Percentiles rank a stretch among this genome's conserved stretches.
Conservation (phyloP, 768 basidiomycete genomes). For the button mushroom (Agaricus bisporus) region DNA sequence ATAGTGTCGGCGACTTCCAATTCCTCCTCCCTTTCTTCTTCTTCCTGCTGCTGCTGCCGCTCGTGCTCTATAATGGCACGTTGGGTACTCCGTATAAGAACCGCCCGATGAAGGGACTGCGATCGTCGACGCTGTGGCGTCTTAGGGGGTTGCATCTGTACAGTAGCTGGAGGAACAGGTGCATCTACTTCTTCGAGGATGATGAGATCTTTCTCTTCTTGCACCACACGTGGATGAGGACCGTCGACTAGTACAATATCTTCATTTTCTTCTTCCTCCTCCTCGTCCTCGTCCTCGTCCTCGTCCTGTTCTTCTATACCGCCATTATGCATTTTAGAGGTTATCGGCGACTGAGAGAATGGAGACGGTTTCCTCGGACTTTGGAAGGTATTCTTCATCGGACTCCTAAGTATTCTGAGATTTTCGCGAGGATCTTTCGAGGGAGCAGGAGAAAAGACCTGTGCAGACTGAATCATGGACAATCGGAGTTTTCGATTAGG, state of each 20-base stretch:
- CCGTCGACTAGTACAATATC: constrained; percentile 60
- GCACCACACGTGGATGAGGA: constrained; percentile 58
- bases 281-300: constrained; percentile 17
- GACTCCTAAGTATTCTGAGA: constrained; percentile 56
- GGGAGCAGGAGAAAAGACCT: constrained; percentile 66
- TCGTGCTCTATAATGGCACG: constrained; percentile 48
- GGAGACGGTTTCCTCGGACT: constrained; percentile 22
- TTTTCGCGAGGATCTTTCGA: constrained; percentile 57
- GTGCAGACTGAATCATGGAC: constrained; percentile 70
- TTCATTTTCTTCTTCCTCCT: constrained; percentile 33
- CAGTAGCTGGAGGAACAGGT: constrained; percentile 14
- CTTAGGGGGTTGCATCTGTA: constrained; percentile 20
- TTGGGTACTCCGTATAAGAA: constrained; percentile 66
- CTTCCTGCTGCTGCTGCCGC: constrained; percentile 44
- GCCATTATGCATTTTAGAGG: not conserved
- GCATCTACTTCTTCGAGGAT: constrained; percentile 64
- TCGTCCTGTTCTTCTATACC: constrained; percentile 9
- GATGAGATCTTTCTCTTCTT: constrained; percentile 65
- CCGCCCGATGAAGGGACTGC: constrained; percentile 55
- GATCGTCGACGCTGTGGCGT: constrained; percentile 32
- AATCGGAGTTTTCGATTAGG: constrained; percentile 51
- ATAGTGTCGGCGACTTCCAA: constrained; percentile 40
- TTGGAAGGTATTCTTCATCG: constrained; percentile 35
- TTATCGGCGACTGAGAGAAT: constrained; percentile 18
- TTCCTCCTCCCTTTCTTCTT: constrained; percentile 43